Evolutionary conservation across 164 flowering plant species (phyloP), one percentile per base, ranked within the genome.

Genomic region (Chimonanthus salicifolius): DNA sequence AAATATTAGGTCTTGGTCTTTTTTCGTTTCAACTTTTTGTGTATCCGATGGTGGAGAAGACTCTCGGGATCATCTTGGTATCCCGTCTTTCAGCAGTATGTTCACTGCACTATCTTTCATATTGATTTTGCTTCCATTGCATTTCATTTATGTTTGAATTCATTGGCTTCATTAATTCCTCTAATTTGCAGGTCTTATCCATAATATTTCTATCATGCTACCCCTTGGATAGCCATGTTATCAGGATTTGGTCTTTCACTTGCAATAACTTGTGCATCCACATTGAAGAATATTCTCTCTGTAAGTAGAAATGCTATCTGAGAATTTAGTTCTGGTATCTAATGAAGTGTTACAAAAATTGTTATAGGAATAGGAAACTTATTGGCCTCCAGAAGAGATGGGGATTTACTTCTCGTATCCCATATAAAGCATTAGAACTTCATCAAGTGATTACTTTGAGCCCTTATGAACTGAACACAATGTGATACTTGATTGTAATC

Each of bases 61-160:
- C 63, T 60, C 21, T 83, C 48, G 96, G 96, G 2, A 80, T 87
- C 3, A 54, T 89, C 63, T 62, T 68, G 75, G 71, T 86, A 44
- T 58, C 86, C 48, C 90, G 91, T n/a, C 16, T 86, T 62, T 76
- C 82, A 74, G 88, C 84, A n/a, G 94, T 91, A 84, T 60, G 84
- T 60, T 58, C 72, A 44, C 64, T 5, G 48, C n/a, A 67, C 72
- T 16, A 65, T 13, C n/a, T 44, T 65, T 44, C n/a, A 44, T 8
- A 2, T 65, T 65, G 47, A 44, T 10, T 6, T 65, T 44, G 65
- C 7, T 65, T 65, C 6, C 43, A 4, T 65, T 44, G 68, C 16
- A 4, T 65, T 65, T 65, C 13, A 65, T 65, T 33, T 33, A 65
- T 65, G 48, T 33, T 62, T 62, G 65, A 16, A 62, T 3, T 7